Percentiles rank a stretch among this genome's conserved stretches.
Evolutionary conservation across 2,329 filamentous ascomycete genomes (phyloP).

Genomic region (Aspergillus tubingensis): DNA sequence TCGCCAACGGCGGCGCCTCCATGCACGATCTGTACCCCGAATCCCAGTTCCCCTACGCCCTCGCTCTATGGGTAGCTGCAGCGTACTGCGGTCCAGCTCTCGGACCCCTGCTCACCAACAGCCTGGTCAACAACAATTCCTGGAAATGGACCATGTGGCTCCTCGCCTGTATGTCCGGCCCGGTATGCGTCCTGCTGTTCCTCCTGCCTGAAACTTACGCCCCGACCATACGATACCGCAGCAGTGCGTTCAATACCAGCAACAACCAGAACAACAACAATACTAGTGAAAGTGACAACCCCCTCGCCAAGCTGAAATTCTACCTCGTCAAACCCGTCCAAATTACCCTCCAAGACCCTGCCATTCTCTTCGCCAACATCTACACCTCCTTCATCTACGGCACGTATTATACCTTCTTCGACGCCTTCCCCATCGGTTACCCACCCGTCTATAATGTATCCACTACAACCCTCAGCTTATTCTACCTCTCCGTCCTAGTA

Average conservation of each 20-base stretch:
- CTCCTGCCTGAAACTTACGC: too few relatives aligned
- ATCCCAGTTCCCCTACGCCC: slow-evolving; percentile 37
- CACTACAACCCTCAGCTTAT: too few relatives aligned
- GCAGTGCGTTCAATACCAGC: not conserved
- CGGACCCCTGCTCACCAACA: not conserved
- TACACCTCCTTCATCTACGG: not conserved
- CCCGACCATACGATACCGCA: too few relatives aligned
- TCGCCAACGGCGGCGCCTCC: slow-evolving; percentile 26
- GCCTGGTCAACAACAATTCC: not conserved
- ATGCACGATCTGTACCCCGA: slow-evolving; percentile 42
- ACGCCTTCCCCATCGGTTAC: not conserved
- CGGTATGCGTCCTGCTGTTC: not conserved
- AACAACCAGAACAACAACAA: not conserved
- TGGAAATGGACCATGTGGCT: too few relatives aligned
- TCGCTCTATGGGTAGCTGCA: slow-evolving; percentile 21
- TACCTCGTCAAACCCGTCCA: too few relatives aligned
- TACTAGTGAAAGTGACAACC: not conserved
- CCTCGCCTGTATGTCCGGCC: not conserved
- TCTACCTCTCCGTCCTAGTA: too few relatives aligned
- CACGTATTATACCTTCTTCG: not conserved
- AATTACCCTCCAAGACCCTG: not conserved
- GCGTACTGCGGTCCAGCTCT: not conserved
- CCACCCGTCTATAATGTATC: not conserved
- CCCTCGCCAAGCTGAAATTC: not conserved
- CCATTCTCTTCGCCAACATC: not conserved